Percentiles rank a stretch among this genome's conserved stretches.
Evolutionary conservation across 352 stramenopile genomes (phyloP).

Genomic region (Pythium phragmitis): DNA sequence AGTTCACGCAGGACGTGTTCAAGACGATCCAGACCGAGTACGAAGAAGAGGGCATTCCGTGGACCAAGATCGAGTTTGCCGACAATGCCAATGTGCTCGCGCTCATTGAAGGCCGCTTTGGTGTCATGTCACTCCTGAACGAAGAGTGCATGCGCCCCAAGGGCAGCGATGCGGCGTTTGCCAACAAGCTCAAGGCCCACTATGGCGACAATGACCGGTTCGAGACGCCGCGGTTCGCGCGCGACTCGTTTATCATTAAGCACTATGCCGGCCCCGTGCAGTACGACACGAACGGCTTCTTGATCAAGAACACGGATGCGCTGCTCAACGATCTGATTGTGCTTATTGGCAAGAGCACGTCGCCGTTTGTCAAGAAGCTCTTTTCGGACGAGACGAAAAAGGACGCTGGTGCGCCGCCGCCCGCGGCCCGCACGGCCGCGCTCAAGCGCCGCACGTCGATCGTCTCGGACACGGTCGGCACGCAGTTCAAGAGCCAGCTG

Average conservation of each 20-base stretch:
- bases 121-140: conserved; percentile 89
- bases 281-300: conserved; percentile 92
- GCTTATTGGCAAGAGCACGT: conserved; percentile 74
- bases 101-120: conserved; percentile 85
- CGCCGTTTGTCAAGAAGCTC: conserved; percentile 71
- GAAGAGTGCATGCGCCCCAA: conserved; percentile 88
- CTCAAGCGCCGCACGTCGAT: conserved; percentile 84
- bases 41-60: conserved; percentile 89
- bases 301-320: conserved; percentile 95
- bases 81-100: conserved; percentile 89
- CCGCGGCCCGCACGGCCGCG: conserved; percentile 26
- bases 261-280: conserved; percentile 93
- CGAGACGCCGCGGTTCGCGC: conserved; percentile 72
- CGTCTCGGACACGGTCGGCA: conserved; percentile 76
- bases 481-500: conserved; percentile 94
- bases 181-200: conserved; percentile 76
- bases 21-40: conserved; percentile 90
- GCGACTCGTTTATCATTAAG: conserved; percentile 89
- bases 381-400: conserved; percentile 72
- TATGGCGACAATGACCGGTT: conserved; percentile 78
- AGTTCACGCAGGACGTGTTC: conserved; percentile 91
- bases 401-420: conserved; percentile 41
- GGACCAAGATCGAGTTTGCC: conserved; percentile 92
- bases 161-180: conserved; percentile 77
- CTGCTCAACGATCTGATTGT: conserved; percentile 92